A percentile compares a stretch with the other conserved stretches of the same genome.
phyloP scores from a whole-genome alignment of 768 basidiomycete species.

The Podaxis rugospora region DNA sequence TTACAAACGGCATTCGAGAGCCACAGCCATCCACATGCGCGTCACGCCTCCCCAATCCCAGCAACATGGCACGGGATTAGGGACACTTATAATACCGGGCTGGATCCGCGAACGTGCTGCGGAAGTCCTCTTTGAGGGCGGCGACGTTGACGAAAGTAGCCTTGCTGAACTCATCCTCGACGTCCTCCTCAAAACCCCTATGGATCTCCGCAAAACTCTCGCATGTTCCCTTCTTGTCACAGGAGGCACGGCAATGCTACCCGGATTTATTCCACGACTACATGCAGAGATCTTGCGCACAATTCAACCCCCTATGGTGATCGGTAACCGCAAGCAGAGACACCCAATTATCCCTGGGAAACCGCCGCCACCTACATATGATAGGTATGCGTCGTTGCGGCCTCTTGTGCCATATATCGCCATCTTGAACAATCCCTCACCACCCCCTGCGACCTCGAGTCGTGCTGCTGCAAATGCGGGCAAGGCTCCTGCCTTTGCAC shows the following conservation, averaged over 20 bases:
- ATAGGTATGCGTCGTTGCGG: slow-evolving; percentile 72
- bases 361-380: slow-evolving; percentile 48
- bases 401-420: slow-evolving; percentile 70
- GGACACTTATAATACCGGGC: slow-evolving; percentile 83
- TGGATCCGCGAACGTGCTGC: slow-evolving; percentile 93
- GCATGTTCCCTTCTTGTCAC: slow-evolving; percentile 80
- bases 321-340: slow-evolving; percentile 15
- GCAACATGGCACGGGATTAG: slow-evolving; percentile 67
- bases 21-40: slow-evolving; percentile 66
- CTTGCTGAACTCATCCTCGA: slow-evolving; percentile 80
- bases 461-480: slow-evolving; percentile 64
- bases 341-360: slow-evolving; percentile 31
- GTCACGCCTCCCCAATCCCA: slow-evolving; percentile 61
- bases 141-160: slow-evolving; percentile 84
- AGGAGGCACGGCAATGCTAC: slow-evolving; percentile 89
- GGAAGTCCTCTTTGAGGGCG: slow-evolving; percentile 87
- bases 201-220: slow-evolving; percentile 84
- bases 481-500: slow-evolving; percentile 83
- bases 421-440: slow-evolving; percentile 81
- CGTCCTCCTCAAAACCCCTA: slow-evolving; percentile 77
- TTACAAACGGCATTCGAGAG: slow-evolving; percentile 74
- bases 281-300: slow-evolving; percentile 69
- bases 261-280: slow-evolving; percentile 90
- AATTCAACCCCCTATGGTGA: slow-evolving; percentile 31
- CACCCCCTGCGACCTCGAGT: slow-evolving; percentile 43